Percentiles rank a stretch among this genome's conserved stretches.
Conservation (phyloP, 306 rosid genomes). For the Castanea crenata region DNA sequence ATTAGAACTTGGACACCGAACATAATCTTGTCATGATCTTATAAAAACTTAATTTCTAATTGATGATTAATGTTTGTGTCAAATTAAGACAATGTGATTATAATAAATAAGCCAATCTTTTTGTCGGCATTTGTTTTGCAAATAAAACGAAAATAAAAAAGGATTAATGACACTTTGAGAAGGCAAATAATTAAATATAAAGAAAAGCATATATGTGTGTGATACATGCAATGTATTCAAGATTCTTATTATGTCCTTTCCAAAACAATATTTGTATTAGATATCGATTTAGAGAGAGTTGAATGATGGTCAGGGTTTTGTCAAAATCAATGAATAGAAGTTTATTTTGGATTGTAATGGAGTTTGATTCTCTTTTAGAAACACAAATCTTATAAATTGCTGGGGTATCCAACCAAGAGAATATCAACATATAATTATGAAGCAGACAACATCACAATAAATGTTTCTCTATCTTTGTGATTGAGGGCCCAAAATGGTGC, state of each 20-base stretch:
- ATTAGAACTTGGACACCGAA: constrained; percentile 21
- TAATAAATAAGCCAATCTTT: neutral
- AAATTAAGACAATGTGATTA: neutral
- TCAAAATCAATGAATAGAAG: constrained; percentile 31
- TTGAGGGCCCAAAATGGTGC: constrained; percentile 15
- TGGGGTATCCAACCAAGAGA: constrained; percentile 8
- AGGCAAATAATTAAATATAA: neutral
- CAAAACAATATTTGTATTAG: neutral
- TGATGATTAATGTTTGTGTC: neutral
- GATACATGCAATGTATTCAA: constrained; percentile 9
- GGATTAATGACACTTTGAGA: neutral
- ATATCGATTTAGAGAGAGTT: neutral
- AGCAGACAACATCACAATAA: neutral
- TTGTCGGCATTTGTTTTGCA: neutral
- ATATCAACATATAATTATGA: neutral
- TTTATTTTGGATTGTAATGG: constrained; percentile 21
- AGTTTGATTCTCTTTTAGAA: constrained; percentile 25
- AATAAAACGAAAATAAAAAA: neutral
- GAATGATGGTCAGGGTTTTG: constrained; percentile 18
- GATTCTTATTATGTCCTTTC: constrained; percentile 26
- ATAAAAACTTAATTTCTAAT: neutral
- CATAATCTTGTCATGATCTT: constrained; percentile 27
- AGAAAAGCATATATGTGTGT: neutral
- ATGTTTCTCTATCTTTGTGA: neutral
- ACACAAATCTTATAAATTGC: constrained; percentile 25